These are phyloP conservation scores for Ulmus americana DNA, from an alignment of 331 rosid species.

Conservation along the genomic window DNA sequence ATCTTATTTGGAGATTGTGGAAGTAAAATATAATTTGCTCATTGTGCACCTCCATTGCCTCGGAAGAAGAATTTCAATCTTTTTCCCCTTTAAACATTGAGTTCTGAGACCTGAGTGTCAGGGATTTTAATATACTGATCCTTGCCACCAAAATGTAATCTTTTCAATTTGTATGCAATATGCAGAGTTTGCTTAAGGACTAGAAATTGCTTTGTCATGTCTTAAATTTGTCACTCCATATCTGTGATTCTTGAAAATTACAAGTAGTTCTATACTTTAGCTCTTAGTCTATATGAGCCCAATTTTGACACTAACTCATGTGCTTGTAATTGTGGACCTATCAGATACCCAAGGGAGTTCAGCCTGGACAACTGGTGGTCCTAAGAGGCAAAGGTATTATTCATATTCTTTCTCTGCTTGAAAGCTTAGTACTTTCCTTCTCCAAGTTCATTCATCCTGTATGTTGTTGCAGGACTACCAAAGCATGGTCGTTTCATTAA, in stretches of 20 bases:
- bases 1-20: neutral
- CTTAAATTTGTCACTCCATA: neutral
- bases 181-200: too few relatives aligned
- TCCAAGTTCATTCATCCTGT: conserved; percentile 11
- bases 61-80: neutral
- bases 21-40: neutral
- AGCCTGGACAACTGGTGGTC: conserved; percentile 40
- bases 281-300: neutral
- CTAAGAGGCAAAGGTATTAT: conserved; percentile 71
- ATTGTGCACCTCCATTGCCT: neutral
- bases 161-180: too few relatives aligned
- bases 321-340: conserved; percentile 18
- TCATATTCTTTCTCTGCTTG: conserved; percentile 7
- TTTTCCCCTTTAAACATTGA: neutral
- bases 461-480: conserved; percentile 68
- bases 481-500: conserved; percentile 66
- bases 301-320: neutral
- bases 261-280: neutral
- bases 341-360: conserved; percentile 58
- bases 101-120: neutral
- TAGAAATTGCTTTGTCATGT: neutral
- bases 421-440: conserved; percentile 4
- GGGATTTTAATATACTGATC: neutral
- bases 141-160: too few relatives aligned
- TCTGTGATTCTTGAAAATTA: neutral